Conservation (phyloP, 805 yeast genomes). For the Metschnikowia reukaufii region DNA sequence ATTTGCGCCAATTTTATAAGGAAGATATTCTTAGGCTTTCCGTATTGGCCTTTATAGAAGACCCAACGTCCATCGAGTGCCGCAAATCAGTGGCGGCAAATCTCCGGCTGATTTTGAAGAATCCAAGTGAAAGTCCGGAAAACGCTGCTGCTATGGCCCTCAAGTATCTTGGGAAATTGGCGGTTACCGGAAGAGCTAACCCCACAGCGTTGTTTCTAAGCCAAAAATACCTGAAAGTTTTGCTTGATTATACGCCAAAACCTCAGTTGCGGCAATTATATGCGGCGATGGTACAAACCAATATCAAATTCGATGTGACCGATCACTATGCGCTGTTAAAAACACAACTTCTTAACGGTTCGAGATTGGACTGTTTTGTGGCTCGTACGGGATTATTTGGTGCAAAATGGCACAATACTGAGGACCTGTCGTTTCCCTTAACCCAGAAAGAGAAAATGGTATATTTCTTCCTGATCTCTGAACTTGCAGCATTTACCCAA, state of each 20-base stretch:
- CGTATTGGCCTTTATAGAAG: constrained; percentile 27
- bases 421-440: constrained; percentile 18
- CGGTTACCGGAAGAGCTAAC: constrained; percentile 25
- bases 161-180: constrained; percentile 28
- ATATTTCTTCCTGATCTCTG: constrained; percentile 30
- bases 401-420: constrained; percentile 39
- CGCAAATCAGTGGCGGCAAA: constrained; percentile 19
- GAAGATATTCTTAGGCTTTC: constrained; percentile 27
- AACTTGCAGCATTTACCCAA: constrained; percentile 25
- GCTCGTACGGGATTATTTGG: constrained; percentile 37
- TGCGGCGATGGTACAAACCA: constrained; percentile 31
- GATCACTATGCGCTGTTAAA: constrained; percentile 21
- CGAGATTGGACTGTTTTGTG: constrained; percentile 32
- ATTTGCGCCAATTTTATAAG: constrained; percentile 20
- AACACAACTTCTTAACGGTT: constrained; percentile 27
- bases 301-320: constrained; percentile 29
- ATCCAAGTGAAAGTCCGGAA: constrained; percentile 13
- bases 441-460: constrained; percentile 29
- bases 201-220: constrained; percentile 19
- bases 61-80: constrained; percentile 22
- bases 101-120: constrained; percentile 16
- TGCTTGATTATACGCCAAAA: constrained; percentile 1
- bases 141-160: constrained; percentile 23
- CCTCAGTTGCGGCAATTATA: constrained; percentile 24
- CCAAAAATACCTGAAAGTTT: neutral